Conservation (phyloP, 208 protist genomes). For the Trypanosoma grayi region DNA sequence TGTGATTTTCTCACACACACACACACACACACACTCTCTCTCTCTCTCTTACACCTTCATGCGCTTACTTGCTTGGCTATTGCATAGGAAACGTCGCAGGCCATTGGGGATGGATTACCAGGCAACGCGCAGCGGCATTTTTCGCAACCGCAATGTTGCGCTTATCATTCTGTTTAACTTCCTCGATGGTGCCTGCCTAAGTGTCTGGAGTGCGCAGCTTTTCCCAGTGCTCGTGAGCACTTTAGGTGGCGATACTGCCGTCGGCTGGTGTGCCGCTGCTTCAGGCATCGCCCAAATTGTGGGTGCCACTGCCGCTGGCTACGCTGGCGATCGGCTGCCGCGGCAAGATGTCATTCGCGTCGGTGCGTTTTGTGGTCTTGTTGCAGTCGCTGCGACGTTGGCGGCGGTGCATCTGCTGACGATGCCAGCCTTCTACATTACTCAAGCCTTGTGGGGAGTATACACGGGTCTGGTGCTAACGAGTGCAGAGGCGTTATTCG, state of each 20-base stretch:
- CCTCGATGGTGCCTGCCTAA: constrained; percentile 39
- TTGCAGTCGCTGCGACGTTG: constrained; percentile 27
- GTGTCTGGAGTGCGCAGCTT: constrained; percentile 43
- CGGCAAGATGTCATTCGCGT: constrained; percentile 22
- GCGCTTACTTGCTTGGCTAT: neutral
- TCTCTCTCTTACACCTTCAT: neutral
- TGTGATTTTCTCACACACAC: no score
- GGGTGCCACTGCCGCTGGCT: constrained; percentile 31
- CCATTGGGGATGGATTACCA: neutral
- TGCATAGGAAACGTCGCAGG: neutral
- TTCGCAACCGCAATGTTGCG: constrained; percentile 36
- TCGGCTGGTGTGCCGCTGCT: constrained; percentile 30
- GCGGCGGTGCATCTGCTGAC: neutral
- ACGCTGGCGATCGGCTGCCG: constrained; percentile 19
- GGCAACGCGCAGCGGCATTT: neutral
- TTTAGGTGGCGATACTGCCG: constrained; percentile 23
- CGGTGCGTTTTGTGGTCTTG: constrained; percentile 19
- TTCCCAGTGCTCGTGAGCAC: constrained; percentile 35
- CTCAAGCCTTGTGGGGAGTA: constrained; percentile 40
- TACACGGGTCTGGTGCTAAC: constrained; percentile 41
- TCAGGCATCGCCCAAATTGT: constrained; percentile 45
- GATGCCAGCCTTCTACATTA: constrained; percentile 18
- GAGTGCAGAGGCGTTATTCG: constrained; percentile 55
- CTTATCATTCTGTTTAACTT: constrained; percentile 40
- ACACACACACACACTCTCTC: no score